A percentile compares a stretch with the other conserved stretches of the same genome.
These are phyloP conservation scores for Coemansia sp. DNA, from an alignment of 192 early-diverging fungal genomes.

Conservation along the genomic window DNA sequence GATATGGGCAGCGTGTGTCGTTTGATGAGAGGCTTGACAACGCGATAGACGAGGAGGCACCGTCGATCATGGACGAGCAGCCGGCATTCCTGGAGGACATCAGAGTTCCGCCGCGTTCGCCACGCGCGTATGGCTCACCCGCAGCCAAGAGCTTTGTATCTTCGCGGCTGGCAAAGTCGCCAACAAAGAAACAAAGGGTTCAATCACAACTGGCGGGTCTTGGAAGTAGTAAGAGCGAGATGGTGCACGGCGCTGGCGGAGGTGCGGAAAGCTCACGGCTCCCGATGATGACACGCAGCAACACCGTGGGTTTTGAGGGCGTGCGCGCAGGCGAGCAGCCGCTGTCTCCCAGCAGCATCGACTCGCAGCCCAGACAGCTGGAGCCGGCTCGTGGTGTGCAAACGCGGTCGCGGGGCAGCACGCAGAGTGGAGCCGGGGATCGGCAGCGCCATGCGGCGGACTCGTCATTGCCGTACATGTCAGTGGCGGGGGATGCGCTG, in stretches of 20 bases:
- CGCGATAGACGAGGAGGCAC: conserved; percentile 25
- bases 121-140: conserved; percentile 39
- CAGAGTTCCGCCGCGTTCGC: conserved; percentile 20
- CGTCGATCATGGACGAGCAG: conserved; percentile 47
- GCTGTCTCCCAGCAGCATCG: conserved; percentile 15
- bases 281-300: conserved; percentile 23
- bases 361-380: conserved; percentile 9
- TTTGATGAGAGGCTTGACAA: conserved; percentile 30
- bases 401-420: conserved; percentile 30
- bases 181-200: conserved; percentile 2
- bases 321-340: conserved; percentile 18
- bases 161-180: conserved; percentile 40
- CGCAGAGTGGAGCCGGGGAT: conserved; percentile 23
- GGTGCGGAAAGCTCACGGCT: conserved; percentile 2
- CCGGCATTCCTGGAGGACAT: conserved; percentile 42
- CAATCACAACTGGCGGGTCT: conserved; percentile 9
- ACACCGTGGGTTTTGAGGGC: conserved; percentile 14
- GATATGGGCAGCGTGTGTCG: conserved; percentile 21
- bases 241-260: background rate
- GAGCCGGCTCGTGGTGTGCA: background rate
- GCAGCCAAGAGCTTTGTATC: conserved; percentile 46
- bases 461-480: conserved; percentile 6
- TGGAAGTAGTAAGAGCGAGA: conserved; percentile 10
- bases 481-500: background rate
- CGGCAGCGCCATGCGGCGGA: conserved; percentile 9